Base-by-base conservation (phyloP, 192 early-diverging fungal genomes). In the Coemansia sp. region DNA sequence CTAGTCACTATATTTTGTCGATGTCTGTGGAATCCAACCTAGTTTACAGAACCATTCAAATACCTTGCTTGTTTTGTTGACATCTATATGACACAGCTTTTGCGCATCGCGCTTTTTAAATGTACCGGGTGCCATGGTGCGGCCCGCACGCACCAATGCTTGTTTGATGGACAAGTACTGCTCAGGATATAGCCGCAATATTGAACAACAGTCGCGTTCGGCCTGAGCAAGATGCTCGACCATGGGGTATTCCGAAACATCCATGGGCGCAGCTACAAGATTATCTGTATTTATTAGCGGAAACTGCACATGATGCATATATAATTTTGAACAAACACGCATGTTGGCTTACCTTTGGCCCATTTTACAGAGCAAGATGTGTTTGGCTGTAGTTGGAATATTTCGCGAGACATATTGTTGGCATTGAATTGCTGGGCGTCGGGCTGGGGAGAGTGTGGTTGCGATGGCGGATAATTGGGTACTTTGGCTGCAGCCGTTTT, bases 51-150 rank as follows among this genome's bases (percentile, higher is more conserved):
- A 97, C 85, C 91, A 91, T 57, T 93, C 92, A 82, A 90, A 94
- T 1, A 97, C 80, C 61, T 90, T 85, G 71, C 87, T 89, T 27
- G 88, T 88, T 77, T 97, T 97, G 82, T 97, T 97, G 64, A 97
- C 93, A 74, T 97, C 95, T 12, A 97, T 89, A 27, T 90, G 84
- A 59, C 89, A 93, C 61, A 94, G 83, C 69, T 89, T 91, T 76
- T 97, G 92, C 8, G 95, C 95, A 68, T 94, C 93, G 54, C 90
- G 87, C 71, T 97, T 97, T 67, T 79, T 79, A 47, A 79, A 79
- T 1, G 71, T 70, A 19, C 71, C 71, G 0, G 66, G 47, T 10
- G 67, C 54, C 54, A 66, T 22, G 2, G 70, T 79, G 57, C 76
- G 76, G 29, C 76, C 71, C 9, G 76, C 71, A 27, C 71, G 76